These are phyloP conservation scores for Stipa capillata DNA, from an alignment of 176 grass and related monocot species.

Conservation along the genomic window DNA sequence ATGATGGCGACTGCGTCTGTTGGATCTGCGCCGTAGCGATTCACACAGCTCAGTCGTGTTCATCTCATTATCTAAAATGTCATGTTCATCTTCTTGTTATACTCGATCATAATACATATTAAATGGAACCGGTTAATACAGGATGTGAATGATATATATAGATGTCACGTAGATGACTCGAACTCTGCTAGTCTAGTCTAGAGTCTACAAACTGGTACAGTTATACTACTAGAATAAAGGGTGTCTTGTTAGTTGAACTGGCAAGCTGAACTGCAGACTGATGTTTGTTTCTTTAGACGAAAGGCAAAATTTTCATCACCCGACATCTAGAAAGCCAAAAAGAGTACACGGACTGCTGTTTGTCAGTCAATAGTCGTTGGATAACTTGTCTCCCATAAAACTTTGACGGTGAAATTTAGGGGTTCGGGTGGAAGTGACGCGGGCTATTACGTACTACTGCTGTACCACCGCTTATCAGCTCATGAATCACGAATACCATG, in stretches of 20 bases:
- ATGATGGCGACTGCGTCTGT: neutral
- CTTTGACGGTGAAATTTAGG: conserved; percentile 19
- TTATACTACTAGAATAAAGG: neutral
- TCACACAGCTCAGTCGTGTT: neutral
- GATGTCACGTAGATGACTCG: neutral
- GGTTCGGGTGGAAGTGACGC: conserved; percentile 4
- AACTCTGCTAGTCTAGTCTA: conserved; percentile 15
- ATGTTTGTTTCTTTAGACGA: too few species aligned
- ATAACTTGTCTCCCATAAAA: neutral
- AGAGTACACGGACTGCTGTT: too few species aligned
- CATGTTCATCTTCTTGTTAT: too few species aligned
- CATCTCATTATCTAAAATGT: too few species aligned
- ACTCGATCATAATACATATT: too few species aligned
- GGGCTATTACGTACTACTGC: too few species aligned
- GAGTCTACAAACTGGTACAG: neutral
- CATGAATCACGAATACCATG: neutral
- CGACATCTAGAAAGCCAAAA: too few species aligned
- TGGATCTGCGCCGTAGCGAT: conserved; percentile 4
- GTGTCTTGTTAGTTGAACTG: neutral
- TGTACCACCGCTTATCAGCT: neutral
- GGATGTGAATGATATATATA: neutral
- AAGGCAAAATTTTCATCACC: too few species aligned
- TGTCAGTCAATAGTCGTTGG: neutral
- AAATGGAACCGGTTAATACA: too few species aligned
- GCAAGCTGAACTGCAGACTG: too few species aligned